Conservation (phyloP, 306 rosid species). For the Trifolium dubium region DNA sequence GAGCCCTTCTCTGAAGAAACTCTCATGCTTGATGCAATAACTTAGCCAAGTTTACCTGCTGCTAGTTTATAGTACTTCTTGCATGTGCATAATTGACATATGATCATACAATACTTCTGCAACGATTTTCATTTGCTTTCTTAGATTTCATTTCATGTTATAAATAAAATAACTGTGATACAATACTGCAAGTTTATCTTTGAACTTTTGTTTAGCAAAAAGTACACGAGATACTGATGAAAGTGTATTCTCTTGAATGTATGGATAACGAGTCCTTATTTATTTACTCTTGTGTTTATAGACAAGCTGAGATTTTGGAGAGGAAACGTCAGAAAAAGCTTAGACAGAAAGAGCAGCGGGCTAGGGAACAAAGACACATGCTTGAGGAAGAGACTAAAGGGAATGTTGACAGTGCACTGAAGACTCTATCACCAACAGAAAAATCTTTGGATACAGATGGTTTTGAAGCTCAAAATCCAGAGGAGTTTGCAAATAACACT, state of each 20-base stretch:
- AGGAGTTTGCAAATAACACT: slow-evolving; percentile 43
- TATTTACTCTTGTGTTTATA: slow-evolving; percentile 42
- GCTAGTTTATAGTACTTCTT: slow-evolving; percentile 25
- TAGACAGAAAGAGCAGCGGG: slow-evolving; percentile 76
- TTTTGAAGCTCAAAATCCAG: slow-evolving; percentile 43
- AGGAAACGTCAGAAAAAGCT: slow-evolving; percentile 80
- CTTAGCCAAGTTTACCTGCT: slow-evolving; percentile 23
- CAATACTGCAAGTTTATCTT: slow-evolving; percentile 9
- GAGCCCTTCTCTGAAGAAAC: neutral
- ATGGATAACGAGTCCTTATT: slow-evolving; percentile 18
- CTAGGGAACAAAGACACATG: slow-evolving; percentile 55
- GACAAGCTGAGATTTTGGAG: slow-evolving; percentile 76
- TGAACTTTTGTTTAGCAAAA: slow-evolving; percentile 26
- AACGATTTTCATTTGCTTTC: slow-evolving; percentile 12
- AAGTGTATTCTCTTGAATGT: slow-evolving; percentile 9
- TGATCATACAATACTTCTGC: slow-evolving; percentile 23
- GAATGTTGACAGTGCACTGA: slow-evolving; percentile 41
- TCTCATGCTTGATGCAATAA: slow-evolving; percentile 13
- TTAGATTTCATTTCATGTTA: slow-evolving; percentile 3
- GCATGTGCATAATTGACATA: slow-evolving; percentile 11
- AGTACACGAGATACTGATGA: slow-evolving; percentile 5
- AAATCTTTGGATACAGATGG: slow-evolving; percentile 50
- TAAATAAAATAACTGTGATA: slow-evolving; percentile 21
- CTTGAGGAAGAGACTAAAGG: slow-evolving; percentile 47
- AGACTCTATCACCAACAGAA: slow-evolving; percentile 49